Evolutionary conservation across 139 green algal species (phyloP).

Genomic region (Desmodesmus armatus): DNA sequence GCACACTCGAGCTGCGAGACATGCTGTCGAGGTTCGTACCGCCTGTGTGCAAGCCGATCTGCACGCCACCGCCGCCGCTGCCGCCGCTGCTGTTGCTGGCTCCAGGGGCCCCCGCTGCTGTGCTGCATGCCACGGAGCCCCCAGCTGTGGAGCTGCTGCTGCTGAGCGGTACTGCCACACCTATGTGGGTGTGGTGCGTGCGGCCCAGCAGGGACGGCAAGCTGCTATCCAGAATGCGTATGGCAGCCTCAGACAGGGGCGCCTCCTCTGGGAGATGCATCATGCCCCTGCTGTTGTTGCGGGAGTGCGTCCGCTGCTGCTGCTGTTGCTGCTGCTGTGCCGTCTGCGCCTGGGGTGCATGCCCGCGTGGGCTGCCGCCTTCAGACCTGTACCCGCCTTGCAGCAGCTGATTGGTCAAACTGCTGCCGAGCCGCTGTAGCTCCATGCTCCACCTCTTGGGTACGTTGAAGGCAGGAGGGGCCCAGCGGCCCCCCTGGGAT

Average conservation of each 20-base stretch:
- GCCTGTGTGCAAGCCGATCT: too few species aligned
- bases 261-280: slow-evolving; percentile 12
- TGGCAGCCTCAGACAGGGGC: slow-evolving; percentile 26
- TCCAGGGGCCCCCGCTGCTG: background rate
- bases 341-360: background rate
- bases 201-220: slow-evolving; percentile 16
- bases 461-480: slow-evolving; percentile 18
- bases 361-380: too few species aligned
- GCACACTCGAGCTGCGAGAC: background rate
- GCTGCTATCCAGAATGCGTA: slow-evolving; percentile 1
- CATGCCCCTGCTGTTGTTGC: slow-evolving; percentile 16
- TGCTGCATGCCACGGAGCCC: background rate
- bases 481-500: background rate
- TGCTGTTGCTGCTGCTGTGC: slow-evolving; percentile 38
- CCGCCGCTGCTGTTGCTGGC: background rate
- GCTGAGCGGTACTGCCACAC: slow-evolving; percentile 33
- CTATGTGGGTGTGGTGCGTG: slow-evolving; percentile 33
- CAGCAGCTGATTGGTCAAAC: slow-evolving; percentile 44
- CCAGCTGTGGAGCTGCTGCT: background rate
- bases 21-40: background rate
- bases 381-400: background rate
- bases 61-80: background rate
- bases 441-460: slow-evolving; percentile 47
- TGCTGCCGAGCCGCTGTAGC: slow-evolving; percentile 40
- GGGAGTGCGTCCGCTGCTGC: background rate